phyloP scores from a whole-genome alignment of 257 asterid genomes.

The Osmanthus fragrans region DNA sequence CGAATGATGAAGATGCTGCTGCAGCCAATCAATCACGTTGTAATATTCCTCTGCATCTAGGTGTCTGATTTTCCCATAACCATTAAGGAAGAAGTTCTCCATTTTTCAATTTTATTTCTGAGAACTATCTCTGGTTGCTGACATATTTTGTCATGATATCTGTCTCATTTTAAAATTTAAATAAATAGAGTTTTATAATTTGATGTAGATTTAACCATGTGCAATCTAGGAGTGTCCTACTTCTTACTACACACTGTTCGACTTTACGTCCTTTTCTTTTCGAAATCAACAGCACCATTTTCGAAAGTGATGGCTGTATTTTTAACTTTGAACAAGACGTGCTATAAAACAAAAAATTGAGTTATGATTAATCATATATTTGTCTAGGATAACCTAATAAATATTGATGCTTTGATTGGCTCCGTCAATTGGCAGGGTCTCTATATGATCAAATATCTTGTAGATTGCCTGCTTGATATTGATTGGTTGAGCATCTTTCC shows the following conservation, averaged over 20 bases:
- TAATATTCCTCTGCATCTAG: constrained; percentile 39
- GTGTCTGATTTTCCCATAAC: constrained; percentile 24
- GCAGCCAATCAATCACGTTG: constrained; percentile 47
- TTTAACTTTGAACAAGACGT: neutral
- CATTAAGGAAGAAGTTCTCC: neutral
- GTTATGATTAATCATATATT: too few species aligned
- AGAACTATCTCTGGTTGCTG: neutral
- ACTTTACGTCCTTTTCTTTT: neutral
- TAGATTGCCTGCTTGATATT: neutral
- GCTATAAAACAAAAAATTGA: neutral
- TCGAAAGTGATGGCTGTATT: neutral
- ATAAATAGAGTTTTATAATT: too few species aligned
- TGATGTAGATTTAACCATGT: neutral
- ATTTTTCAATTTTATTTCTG: neutral
- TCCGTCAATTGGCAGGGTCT: neutral
- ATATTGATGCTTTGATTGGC: neutral
- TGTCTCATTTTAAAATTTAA: neutral
- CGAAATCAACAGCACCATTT: neutral
- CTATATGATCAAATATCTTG: neutral
- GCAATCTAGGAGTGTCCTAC: neutral
- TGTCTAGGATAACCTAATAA: too few species aligned
- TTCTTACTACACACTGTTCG: neutral
- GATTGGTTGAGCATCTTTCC: neutral
- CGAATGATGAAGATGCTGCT: constrained; percentile 61
- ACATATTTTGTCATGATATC: neutral